Percentiles rank a stretch among this genome's conserved stretches.
Conservation (phyloP, 129 eudicot genomes). For the Flaveria robusta region DNA sequence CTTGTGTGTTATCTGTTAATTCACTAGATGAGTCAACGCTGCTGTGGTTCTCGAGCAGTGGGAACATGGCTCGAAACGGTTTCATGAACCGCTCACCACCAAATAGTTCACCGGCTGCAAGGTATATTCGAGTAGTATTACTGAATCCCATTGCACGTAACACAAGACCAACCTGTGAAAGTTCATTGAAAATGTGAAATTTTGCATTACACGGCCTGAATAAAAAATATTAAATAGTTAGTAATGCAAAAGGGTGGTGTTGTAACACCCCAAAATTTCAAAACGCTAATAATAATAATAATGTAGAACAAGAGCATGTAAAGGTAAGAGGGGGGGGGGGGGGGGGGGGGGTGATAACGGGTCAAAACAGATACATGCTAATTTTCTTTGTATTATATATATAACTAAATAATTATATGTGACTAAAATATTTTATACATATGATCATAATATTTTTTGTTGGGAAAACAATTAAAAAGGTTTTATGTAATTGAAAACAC, state of each 20-base stretch:
- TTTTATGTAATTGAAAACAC: neutral
- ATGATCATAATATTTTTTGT: neutral
- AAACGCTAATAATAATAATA: too few species aligned
- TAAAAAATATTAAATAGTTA: too few species aligned
- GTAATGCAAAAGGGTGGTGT: too few species aligned
- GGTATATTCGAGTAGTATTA: constrained; percentile 87
- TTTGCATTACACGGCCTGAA: too few species aligned
- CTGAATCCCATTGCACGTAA: constrained; percentile 85
- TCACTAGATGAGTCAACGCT: constrained; percentile 72
- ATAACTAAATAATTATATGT: neutral
- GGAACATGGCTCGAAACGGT: constrained; percentile 81
- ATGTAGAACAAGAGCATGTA: too few species aligned
- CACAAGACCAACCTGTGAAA: constrained; percentile 77
- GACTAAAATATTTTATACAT: neutral
- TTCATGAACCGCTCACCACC: constrained; percentile 95
- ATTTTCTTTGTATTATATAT: neutral
- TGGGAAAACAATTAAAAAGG: neutral
- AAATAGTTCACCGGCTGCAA: constrained; percentile 89
- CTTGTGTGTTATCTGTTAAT: constrained; percentile 64
- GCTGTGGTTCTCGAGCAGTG: constrained; percentile 79
- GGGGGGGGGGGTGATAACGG: neutral
- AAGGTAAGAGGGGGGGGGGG: neutral
- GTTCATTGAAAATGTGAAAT: constrained; percentile 27
- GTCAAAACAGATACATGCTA: neutral
- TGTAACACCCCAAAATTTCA: too few species aligned